Base-by-base conservation (phyloP, 2,329 filamentous ascomycete genomes). In the Fusarium haematococcum region DNA sequence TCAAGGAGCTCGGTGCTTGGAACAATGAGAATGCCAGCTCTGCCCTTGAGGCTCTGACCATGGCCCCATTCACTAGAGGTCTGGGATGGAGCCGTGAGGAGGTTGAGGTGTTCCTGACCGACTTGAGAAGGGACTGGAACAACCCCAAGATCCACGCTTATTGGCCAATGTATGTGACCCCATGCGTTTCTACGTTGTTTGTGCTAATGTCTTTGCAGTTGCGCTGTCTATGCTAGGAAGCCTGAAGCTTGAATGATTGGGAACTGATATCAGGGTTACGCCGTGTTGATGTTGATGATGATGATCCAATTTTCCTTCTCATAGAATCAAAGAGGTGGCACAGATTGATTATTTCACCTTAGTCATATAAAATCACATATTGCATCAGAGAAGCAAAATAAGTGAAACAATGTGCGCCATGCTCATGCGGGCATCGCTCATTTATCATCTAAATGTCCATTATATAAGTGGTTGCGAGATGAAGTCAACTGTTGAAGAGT, bases 1-100 rank as follows among this genome's bases (percentile, higher is more conserved):
- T 86, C 52, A 90, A 89, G 75, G 85, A 88, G 56, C 77, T 88
- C 2, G 88, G 88, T 37, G 52, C 63, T n/a, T 77, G 78, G 78
- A 78, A 77, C 0, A 66, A 73, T 3, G 68, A 62, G 4, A 81
- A 81, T 6, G 68, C 79, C 1, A 57, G 67, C 10, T 68, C 65
- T 0, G 79, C 77, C 1, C 45, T 81, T 2, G 81, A 82, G 59
- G 79, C 78, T 1, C 37, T 82, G 1, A 79, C 79, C 1, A 69
- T 81, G 54, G 79, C 76, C 0, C 68, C 79, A 14, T 77, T 83
- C 8, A 81, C 81, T 2, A 74, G 74, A 39, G 71, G 69, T 9
- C n/a, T 70, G 2, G 74, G 71, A 4, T 76, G 74, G 74, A 70
- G 37, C 8, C 62, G 58, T 2, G 71, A 76, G 35, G 74, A 76